These are phyloP conservation scores for Mrakia blollopis DNA, from an alignment of 768 basidiomycete genomes.

Conservation along the genomic window DNA sequence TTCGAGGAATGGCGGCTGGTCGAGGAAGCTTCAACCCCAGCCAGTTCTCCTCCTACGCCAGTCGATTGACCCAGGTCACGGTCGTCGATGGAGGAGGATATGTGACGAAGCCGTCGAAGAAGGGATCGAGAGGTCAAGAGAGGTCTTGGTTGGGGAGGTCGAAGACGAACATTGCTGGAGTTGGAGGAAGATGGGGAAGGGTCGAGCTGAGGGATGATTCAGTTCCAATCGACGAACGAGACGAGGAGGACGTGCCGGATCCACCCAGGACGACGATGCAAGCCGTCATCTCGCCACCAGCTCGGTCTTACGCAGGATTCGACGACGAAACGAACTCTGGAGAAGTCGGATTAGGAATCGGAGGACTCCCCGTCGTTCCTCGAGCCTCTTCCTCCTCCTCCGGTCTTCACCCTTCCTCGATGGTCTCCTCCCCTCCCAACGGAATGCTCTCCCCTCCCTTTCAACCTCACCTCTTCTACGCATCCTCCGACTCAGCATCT, in stretches of 20 bases:
- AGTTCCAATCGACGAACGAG: constrained; percentile 2
- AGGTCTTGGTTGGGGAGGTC: background rate
- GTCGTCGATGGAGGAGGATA: constrained; percentile 18
- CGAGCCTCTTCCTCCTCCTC: background rate
- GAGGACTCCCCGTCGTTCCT: background rate
- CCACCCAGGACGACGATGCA: too few relatives aligned
- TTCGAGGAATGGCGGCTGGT: constrained; percentile 11
- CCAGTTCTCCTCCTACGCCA: background rate
- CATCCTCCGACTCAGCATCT: background rate
- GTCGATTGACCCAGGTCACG: background rate
- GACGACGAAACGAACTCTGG: background rate
- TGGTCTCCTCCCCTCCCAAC: constrained; percentile 1
- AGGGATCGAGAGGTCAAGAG: background rate
- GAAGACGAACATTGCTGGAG: background rate
- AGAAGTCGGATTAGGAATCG: background rate
- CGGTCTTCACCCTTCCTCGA: background rate
- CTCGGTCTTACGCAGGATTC: too few relatives aligned
- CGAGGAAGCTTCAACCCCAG: background rate
- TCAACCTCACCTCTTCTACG: constrained; percentile 16
- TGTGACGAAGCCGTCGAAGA: background rate
- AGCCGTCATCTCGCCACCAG: too few relatives aligned
- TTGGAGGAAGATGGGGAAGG: background rate
- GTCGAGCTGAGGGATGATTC: background rate
- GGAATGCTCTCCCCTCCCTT: constrained; percentile 21
- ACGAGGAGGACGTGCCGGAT: background rate